A percentile compares a stretch with the other conserved stretches of the same genome.
These are phyloP conservation scores for Leonotis leonurus DNA, from an alignment of 257 asterid genomes.

Conservation along the genomic window DNA sequence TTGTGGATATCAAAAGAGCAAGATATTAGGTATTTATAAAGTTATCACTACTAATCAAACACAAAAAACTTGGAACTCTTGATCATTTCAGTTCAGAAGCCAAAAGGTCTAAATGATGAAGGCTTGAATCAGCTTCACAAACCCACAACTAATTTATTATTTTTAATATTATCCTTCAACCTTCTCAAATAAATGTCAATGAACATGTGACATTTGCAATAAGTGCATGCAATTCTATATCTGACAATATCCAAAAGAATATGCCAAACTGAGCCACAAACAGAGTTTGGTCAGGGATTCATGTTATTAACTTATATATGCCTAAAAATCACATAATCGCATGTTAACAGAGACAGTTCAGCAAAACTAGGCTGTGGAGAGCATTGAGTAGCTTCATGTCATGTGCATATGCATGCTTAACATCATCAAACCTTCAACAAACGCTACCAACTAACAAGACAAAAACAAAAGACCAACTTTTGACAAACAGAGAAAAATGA, in stretches of 20 bases:
- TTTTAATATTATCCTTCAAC: not conserved
- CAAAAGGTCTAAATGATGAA: not conserved
- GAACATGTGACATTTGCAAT: not conserved
- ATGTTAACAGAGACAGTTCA: not conserved
- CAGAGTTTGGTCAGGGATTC: no score
- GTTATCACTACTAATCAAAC: not conserved
- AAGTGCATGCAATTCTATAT: not conserved
- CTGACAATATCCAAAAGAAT: not conserved
- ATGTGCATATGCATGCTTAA: constrained; percentile 1
- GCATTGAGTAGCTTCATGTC: constrained; percentile 1
- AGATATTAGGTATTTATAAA: not conserved
- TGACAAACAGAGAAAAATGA: not conserved
- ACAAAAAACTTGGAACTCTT: no score
- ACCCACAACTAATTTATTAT: not conserved
- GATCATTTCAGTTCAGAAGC: not conserved
- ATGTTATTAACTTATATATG: not conserved
- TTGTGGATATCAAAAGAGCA: not conserved
- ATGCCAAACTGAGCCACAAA: not conserved
- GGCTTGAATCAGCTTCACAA: not conserved
- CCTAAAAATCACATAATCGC: not conserved
- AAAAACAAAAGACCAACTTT: not conserved
- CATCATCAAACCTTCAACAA: not conserved
- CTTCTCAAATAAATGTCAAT: not conserved
- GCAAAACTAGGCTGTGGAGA: not conserved
- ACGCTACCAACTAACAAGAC: not conserved